Base-by-base conservation (phyloP, 495 filamentous ascomycete species). In the Penicillium desertorum region DNA sequence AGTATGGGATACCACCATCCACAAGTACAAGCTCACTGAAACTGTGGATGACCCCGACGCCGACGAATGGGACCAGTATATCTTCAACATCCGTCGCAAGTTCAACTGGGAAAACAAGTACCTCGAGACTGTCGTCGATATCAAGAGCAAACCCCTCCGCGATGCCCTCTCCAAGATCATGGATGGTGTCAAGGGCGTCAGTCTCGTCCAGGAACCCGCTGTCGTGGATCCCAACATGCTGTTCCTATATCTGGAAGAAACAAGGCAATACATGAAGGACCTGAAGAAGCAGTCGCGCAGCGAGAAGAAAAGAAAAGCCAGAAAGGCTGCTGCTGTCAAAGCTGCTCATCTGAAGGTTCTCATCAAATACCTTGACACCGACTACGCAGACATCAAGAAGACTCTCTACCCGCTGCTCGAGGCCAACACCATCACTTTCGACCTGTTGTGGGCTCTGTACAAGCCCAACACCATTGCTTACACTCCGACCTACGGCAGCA, bases 31-130 rank as follows among this genome's bases (percentile, higher is more conserved):
- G 70, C 81, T 92, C 32, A 88, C 85, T 39, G 90, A 93, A 65
- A 93, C 88, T 12, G 83, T 87, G 16, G 85, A 92, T 57, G 84
- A 89, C 54, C 75, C 79, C 2, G 81, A 83, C 50, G 85, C 84
- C 25, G 83, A 90, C 39, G 87, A 94, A 61, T 95, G 90, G 67
- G 87, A 92, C 61, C 83, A 92, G 57, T 94, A 88, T 67, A 80
- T 92, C 44, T 96, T 96, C 73, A 91, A 89, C 30, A 89, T 96
- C 11, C 84, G 91, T 41, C 85, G 91, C 54, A 87, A 84, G 49
- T 95, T 96, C 65, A 86, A 91, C 66, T 93, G 88, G 86, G 88
- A 96, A 63, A 89, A 91, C 61, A 92, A 92, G 65, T 92, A 91
- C 66, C 75, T 82, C 57, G 81, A 86, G 29, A 94, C 90, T 0